Evolutionary conservation across 768 basidiomycete genomes (phyloP).

Genomic region (Russula virescens): DNA sequence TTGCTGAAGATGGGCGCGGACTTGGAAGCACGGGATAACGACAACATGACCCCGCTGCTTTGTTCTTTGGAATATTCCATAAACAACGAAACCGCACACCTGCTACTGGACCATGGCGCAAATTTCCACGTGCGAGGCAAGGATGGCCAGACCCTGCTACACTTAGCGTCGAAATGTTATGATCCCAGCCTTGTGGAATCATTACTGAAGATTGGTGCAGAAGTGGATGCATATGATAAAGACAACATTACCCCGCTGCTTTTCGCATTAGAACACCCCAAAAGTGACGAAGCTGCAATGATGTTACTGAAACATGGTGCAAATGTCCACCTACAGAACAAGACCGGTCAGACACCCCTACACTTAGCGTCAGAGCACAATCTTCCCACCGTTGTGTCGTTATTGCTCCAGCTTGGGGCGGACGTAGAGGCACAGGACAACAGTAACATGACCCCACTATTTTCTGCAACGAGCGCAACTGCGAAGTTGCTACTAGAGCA

Average conservation of each 20-base stretch:
- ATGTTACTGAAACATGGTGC: not conserved
- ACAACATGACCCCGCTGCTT: too few relatives aligned
- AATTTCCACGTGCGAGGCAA: not conserved
- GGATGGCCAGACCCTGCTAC: not conserved
- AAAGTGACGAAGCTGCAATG: not conserved
- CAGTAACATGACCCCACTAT: not conserved
- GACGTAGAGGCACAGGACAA: not conserved
- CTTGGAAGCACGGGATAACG: too few relatives aligned
- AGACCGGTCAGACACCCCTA: not conserved
- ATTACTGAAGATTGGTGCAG: not conserved
- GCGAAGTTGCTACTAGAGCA: not conserved
- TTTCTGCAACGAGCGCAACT: too few relatives aligned
- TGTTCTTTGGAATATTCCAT: too few relatives aligned
- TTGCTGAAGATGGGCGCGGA: too few relatives aligned
- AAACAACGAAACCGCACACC: too few relatives aligned
- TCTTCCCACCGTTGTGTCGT: not conserved
- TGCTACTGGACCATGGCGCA: too few relatives aligned
- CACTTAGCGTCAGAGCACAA: not conserved
- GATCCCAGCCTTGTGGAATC: too few relatives aligned
- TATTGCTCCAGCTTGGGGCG: not conserved
- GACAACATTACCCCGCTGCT: not conserved
- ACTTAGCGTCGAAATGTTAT: not conserved
- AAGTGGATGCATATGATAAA: not conserved
- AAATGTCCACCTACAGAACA: not conserved
- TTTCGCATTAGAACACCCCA: not conserved